These are phyloP conservation scores for Zygoascus bituminiphila DNA, from an alignment of 805 yeast species.

Conservation along the genomic window DNA sequence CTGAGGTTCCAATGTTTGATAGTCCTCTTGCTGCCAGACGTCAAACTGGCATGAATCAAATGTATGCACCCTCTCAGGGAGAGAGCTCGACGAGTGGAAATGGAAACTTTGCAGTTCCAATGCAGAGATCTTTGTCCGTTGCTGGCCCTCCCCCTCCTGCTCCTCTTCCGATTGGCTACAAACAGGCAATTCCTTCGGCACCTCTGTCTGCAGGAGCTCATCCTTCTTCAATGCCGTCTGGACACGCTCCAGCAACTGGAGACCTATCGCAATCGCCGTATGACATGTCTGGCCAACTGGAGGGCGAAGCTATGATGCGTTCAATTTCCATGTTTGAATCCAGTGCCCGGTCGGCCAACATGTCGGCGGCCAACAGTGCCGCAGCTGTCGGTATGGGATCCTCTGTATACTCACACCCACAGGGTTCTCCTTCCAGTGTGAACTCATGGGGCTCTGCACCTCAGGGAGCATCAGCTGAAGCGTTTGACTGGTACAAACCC, in stretches of 20 bases:
- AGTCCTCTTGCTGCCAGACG: conserved; percentile 3
- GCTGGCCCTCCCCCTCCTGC: not conserved
- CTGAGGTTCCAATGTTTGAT: not conserved
- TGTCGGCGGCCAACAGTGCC: not conserved
- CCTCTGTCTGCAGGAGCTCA: not conserved
- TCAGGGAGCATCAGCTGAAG: not conserved
- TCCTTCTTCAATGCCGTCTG: not conserved
- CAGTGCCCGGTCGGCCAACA: not conserved
- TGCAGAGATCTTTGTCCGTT: conserved; percentile 2
- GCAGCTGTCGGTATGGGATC: not conserved
- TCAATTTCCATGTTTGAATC: conserved; percentile 12
- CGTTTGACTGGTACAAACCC: not conserved
- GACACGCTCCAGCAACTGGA: not conserved
- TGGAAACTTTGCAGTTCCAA: not conserved
- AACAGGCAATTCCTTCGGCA: not conserved
- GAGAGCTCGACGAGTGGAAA: not conserved
- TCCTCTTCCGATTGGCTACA: not conserved
- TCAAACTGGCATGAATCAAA: not conserved
- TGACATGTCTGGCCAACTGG: not conserved
- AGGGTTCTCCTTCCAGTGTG: not conserved
- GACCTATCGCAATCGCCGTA: not conserved
- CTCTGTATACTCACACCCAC: not conserved
- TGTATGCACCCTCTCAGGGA: not conserved
- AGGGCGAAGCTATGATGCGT: conserved; percentile 17
- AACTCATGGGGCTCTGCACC: not conserved